These are phyloP conservation scores for Amniculicola lignicola DNA, from an alignment of 495 filamentous ascomycete genomes.

Conservation along the genomic window DNA sequence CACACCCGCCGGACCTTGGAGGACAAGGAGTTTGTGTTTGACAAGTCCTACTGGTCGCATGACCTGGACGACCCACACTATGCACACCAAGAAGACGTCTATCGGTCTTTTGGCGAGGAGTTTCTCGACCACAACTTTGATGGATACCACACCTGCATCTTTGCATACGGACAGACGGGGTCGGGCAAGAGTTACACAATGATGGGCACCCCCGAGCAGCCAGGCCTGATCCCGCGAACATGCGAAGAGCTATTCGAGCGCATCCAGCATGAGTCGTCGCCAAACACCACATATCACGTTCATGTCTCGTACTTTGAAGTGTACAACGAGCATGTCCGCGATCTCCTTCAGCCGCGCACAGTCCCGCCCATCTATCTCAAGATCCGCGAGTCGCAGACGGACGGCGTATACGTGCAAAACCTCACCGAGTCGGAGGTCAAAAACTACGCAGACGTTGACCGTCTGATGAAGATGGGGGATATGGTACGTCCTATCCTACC, in stretches of 20 bases:
- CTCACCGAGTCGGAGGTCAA: conserved; percentile 87
- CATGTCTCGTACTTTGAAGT: conserved; percentile 98
- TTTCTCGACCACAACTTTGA: conserved; percentile 99
- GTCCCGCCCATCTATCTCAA: conserved; percentile 89
- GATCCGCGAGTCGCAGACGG: conserved; percentile 89
- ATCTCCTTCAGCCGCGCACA: conserved; percentile 76
- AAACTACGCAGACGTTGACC: conserved; percentile 75
- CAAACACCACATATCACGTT: conserved; percentile 92
- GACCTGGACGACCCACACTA: conserved; percentile 69
- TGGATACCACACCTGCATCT: conserved; percentile 98
- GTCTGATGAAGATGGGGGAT: conserved; percentile 88
- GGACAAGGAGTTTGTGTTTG: conserved; percentile 90
- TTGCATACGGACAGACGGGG: conserved; percentile 97
- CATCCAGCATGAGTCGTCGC: conserved; percentile 77
- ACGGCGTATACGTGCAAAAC: conserved; percentile 97
- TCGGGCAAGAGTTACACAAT: conserved; percentile 98
- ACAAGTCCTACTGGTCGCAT: conserved; percentile 97
- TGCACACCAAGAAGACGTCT: conserved; percentile 86
- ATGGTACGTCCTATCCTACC: conserved; percentile 28
- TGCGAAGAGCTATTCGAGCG: conserved; percentile 95
- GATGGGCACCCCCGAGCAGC: conserved; percentile 90
- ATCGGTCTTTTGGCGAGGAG: conserved; percentile 90
- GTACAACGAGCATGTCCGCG: conserved; percentile 98
- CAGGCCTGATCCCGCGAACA: conserved; percentile 93
- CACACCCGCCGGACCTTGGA: conserved; percentile 74